These are phyloP conservation scores for Erucastrum elatum DNA, from an alignment of 345 rosid genomes.

Conservation along the genomic window DNA sequence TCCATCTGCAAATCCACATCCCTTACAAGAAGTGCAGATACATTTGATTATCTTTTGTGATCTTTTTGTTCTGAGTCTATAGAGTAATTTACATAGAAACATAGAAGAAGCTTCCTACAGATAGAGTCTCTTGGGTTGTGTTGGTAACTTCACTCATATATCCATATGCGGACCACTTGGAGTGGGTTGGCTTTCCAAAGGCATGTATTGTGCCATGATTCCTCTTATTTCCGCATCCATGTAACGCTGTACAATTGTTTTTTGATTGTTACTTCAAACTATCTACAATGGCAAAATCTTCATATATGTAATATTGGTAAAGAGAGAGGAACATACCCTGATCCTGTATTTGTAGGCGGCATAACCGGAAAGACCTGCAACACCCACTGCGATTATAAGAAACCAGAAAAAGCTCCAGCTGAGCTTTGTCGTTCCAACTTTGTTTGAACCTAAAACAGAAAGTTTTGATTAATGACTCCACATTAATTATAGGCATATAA, in stretches of 20 bases:
- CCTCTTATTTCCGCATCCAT: constrained; percentile 96
- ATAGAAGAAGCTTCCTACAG: constrained; percentile 17
- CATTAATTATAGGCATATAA: background rate
- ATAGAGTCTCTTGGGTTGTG: constrained; percentile 27
- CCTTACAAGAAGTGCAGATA: constrained; percentile 8
- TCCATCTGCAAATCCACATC: constrained; percentile 14
- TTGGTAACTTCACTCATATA: constrained; percentile 27
- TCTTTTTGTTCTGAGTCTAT: background rate
- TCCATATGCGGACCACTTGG: constrained; percentile 48
- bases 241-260: constrained; percentile 57
- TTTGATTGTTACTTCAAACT: too few relatives aligned
- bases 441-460: constrained; percentile 48
- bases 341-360: constrained; percentile 87
- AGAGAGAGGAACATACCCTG: constrained; percentile 53
- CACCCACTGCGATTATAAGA: constrained; percentile 63
- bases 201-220: constrained; percentile 98
- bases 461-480: background rate
- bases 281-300: background rate
- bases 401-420: constrained; percentile 79
- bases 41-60: background rate
- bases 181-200: constrained; percentile 78
- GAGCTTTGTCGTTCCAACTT: constrained; percentile 42
- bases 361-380: constrained; percentile 68
- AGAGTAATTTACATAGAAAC: constrained; percentile 38
- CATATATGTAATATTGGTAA: background rate